phyloP scores from a whole-genome alignment of 495 filamentous ascomycete genomes.

The Xylona heveae region DNA sequence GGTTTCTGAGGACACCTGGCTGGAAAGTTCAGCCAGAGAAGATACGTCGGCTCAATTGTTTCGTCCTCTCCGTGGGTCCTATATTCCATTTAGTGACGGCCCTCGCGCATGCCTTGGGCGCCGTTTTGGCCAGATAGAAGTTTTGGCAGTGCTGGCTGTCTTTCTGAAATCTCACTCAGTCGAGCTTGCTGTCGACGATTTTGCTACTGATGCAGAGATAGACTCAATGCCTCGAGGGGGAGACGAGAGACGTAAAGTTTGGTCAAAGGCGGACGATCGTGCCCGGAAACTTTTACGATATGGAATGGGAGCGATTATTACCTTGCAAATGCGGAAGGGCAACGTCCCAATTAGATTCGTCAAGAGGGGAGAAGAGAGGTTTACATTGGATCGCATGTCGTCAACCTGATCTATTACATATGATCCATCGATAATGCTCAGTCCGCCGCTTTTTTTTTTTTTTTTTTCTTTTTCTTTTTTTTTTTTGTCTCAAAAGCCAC shows the following conservation, averaged over 20 bases:
- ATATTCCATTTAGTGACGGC: slow-evolving; percentile 55
- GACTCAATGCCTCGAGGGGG: slow-evolving; percentile 23
- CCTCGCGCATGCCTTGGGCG: slow-evolving; percentile 44
- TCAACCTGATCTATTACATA: no score
- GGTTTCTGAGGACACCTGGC: no score
- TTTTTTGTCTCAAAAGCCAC: no score
- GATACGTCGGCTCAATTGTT: slow-evolving; percentile 17
- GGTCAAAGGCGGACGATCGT: slow-evolving; percentile 28
- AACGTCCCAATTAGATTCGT: slow-evolving; percentile 39
- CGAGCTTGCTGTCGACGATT: slow-evolving; percentile 31
- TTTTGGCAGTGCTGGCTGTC: slow-evolving; percentile 42
- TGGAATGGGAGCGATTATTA: slow-evolving; percentile 30
- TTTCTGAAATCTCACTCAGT: slow-evolving; percentile 42
- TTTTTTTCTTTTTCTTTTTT: no score
- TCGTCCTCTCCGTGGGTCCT: slow-evolving; percentile 35
- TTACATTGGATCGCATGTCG: no score
- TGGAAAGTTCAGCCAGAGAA: no score
- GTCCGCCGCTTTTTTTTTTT: no score
- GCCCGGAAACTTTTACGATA: slow-evolving; percentile 21
- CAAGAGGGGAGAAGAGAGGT: slow-evolving; percentile 37
- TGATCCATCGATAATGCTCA: no score
- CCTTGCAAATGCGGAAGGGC: slow-evolving; percentile 36
- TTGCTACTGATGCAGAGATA: slow-evolving; percentile 34
- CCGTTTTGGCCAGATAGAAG: slow-evolving; percentile 60
- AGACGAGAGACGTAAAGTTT: slow-evolving; percentile 27